A percentile compares a stretch with the other conserved stretches of the same genome.
phyloP scores from a whole-genome alignment of 2,329 filamentous ascomycete species.

The Aspergillus fijiensis region DNA sequence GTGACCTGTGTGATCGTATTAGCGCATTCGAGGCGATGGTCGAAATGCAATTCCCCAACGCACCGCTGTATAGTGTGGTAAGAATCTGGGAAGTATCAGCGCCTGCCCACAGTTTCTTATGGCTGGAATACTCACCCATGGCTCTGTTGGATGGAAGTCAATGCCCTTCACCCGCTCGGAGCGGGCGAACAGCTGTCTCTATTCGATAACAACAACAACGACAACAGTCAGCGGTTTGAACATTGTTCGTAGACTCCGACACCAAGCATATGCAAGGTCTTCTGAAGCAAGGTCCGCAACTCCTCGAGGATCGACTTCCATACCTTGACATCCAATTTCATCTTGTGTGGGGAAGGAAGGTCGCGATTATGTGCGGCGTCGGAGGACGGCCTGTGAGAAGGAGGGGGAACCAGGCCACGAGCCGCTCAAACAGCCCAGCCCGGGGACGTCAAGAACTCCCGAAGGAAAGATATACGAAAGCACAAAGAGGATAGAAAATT shows the following conservation, averaged over 20 bases:
- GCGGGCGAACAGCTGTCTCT: constrained; percentile 81
- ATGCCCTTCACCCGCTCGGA: constrained; percentile 96
- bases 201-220: constrained; percentile 33
- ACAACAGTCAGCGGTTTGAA: constrained; percentile 40
- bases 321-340: constrained; percentile 64
- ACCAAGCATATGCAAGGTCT: neutral
- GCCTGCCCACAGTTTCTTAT: constrained; percentile 4
- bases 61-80: constrained; percentile 94
- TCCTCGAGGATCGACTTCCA: constrained; percentile 19
- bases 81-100: constrained; percentile 58
- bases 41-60: constrained; percentile 28
- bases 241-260: constrained; percentile 6
- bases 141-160: constrained; percentile 95
- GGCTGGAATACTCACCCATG: constrained; percentile 66
- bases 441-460: constrained; percentile 15
- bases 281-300: neutral
- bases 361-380: constrained; percentile 38
- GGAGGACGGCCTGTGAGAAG: constrained; percentile 30
- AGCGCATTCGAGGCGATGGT: constrained; percentile 21
- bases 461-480: constrained; percentile 11
- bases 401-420: constrained; percentile 32
- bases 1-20: constrained; percentile 66
- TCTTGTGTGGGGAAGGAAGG: constrained; percentile 40
- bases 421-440: constrained; percentile 36
- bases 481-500: constrained; percentile 13